Evolutionary conservation across 257 asterid species (phyloP).

Genomic region (Lycium barbarum): DNA sequence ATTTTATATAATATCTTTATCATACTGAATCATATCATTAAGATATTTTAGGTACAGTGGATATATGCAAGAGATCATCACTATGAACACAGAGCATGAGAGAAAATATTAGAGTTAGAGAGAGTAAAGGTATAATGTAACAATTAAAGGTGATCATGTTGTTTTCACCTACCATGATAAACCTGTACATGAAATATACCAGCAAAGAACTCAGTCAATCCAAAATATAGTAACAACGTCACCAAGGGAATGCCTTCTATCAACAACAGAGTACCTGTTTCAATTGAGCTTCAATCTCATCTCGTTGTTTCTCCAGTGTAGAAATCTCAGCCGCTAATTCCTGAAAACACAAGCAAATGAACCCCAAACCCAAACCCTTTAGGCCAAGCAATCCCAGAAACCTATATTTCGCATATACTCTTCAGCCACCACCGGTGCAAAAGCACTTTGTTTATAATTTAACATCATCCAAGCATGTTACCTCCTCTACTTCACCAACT

Average conservation of each 20-base stretch:
- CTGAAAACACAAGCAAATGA: conserved; percentile 52
- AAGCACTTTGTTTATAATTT: conserved; percentile 3
- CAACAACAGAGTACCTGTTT: conserved; percentile 65
- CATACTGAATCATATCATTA: not conserved
- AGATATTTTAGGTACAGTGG: not conserved
- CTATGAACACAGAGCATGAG: not conserved
- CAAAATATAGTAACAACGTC: not conserved
- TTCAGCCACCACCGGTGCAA: conserved; percentile 11
- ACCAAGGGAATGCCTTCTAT: not conserved
- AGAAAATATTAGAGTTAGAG: conserved; percentile 3
- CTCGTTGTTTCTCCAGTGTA: conserved; percentile 81
- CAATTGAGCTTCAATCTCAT: conserved; percentile 89
- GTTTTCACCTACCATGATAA: not conserved
- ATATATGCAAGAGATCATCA: not conserved
- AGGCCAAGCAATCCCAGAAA: conserved; percentile 30
- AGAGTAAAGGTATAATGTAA: not conserved
- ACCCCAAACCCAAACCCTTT: conserved; percentile 17
- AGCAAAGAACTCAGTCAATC: not conserved
- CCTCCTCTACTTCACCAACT: conserved; percentile 88
- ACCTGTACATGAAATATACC: conserved; percentile 8
- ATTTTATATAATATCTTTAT: not conserved
- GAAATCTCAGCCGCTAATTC: conserved; percentile 81
- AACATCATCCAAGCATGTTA: conserved; percentile 35
- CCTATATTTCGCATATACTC: conserved; percentile 7
- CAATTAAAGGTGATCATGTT: not conserved